Base-by-base conservation (phyloP, 495 filamentous ascomycete genomes). In the Hyaloscypha hepaticicola region DNA sequence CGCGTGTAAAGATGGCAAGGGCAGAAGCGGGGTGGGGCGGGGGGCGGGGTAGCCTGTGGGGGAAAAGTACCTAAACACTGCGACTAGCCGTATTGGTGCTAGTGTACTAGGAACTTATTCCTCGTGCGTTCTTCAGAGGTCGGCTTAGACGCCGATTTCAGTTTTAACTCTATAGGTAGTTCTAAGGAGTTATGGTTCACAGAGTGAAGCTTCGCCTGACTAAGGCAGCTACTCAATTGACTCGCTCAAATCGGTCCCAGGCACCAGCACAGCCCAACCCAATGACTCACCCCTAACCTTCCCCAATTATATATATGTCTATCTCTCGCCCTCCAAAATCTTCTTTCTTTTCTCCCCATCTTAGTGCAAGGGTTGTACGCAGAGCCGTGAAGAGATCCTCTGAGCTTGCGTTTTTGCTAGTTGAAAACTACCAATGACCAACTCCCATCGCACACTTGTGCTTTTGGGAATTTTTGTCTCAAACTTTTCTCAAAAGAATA, bases 321-420 rank as follows among this genome's bases (percentile, higher is more conserved):
- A 3, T 16, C 38, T 19, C 19, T 16, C 16, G 8, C 9, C 38
- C 38, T 45, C 38, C 6, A 14, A 1, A 45, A 45, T 19, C 19
- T 19, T 21, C 16, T 4, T 53, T 53, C 50, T 53, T 26, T 53
- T 53, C 25, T 53, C 50, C 25, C 22, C 22, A 53, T 53, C 50
- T 53, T 27, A 53, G 50, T 53, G 50, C 50, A 53, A 26, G 50
- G 50, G 50, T 53, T 25, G 25, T 53, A 53, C 50, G 25, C 50
- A 53, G 21, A 53, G 50, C 50, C 21, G 50, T 53, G 50, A 53
- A 27, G 25, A 53, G 22, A 25, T 50, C 9, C 5, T 53, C 25
- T 27, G 50, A 53, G 50, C 50, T 53, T 53, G 50, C 25, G 50
- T 53, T 53, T 53, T 53, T 53, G 50, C 50, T 53, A 53, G 50